These are phyloP conservation scores for Cadophora malorum DNA, from an alignment of 2,329 filamentous ascomycete species.

Conservation along the genomic window DNA sequence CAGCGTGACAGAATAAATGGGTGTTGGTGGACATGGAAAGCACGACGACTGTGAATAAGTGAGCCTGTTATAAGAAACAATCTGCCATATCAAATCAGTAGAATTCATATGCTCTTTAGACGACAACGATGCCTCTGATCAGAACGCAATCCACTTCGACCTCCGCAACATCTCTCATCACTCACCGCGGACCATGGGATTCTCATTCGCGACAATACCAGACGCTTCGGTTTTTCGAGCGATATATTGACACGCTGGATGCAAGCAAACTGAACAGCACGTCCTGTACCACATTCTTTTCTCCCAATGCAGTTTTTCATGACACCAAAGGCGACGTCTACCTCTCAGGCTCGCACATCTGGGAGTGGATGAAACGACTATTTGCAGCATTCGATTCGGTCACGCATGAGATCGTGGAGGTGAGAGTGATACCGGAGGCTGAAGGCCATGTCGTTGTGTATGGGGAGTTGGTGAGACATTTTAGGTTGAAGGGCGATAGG, in stretches of 20 bases:
- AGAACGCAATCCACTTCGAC: background rate
- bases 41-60: background rate
- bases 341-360: conserved; percentile 26
- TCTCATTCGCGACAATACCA: conserved; percentile 90
- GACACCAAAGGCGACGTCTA: conserved; percentile 32
- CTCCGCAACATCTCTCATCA: conserved; percentile 21
- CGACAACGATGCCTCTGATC: background rate
- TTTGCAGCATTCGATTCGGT: conserved; percentile 26
- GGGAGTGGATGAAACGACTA: conserved; percentile 20
- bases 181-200: conserved; percentile 78
- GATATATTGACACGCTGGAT: conserved; percentile 15
- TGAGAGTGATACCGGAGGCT: conserved; percentile 22
- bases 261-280: conserved; percentile 1
- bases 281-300: conserved; percentile 22
- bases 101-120: background rate
- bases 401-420: conserved; percentile 23
- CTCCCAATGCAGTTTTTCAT: conserved; percentile 25
- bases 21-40: background rate
- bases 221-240: conserved; percentile 29
- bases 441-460: conserved; percentile 27
- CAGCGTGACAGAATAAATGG: background rate
- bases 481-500: conserved; percentile 26
- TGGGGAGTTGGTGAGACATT: conserved; percentile 28
- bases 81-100: background rate
- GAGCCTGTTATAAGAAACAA: background rate